phyloP scores from a whole-genome alignment of 1,139 yeast genomes.

The Debaryomyces sp. region DNA sequence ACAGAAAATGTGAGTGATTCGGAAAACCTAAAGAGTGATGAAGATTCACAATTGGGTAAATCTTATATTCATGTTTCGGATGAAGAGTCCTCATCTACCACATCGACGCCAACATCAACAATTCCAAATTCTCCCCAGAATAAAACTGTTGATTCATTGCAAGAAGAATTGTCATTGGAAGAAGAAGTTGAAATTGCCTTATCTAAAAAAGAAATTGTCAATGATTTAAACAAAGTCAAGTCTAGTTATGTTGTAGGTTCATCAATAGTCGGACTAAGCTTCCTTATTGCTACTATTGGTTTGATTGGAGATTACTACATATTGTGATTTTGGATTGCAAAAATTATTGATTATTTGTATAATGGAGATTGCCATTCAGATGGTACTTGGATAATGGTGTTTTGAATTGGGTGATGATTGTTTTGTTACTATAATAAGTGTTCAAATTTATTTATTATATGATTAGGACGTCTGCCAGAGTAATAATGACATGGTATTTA shows the following conservation, averaged over 20 bases:
- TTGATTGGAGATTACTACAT: conserved; percentile 47
- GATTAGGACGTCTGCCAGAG: conserved; percentile 1
- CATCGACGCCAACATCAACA: conserved; percentile 34
- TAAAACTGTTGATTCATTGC: conserved; percentile 15
- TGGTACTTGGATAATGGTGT: conserved; percentile 3
- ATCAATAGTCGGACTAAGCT: conserved; percentile 43
- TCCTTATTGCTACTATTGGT: conserved; percentile 49
- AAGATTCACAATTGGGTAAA: conserved; percentile 47
- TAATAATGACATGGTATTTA: neutral
- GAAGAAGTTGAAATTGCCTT: conserved; percentile 46
- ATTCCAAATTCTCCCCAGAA: conserved; percentile 35
- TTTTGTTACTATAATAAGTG: conserved; percentile 1
- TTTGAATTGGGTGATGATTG: conserved; percentile 1
- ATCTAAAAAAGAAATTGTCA: conserved; percentile 40
- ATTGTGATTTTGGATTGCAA: conserved; percentile 11
- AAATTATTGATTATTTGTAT: neutral
- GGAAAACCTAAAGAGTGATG: conserved; percentile 20
- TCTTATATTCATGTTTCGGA: conserved; percentile 56
- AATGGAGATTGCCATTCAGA: neutral
- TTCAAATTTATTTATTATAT: neutral
- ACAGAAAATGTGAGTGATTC: neutral
- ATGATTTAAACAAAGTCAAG: conserved; percentile 33
- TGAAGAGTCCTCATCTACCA: conserved; percentile 33
- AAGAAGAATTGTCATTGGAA: conserved; percentile 31
- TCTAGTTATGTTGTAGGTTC: conserved; percentile 38